These are phyloP conservation scores for Aphanomyces stellatus DNA, from an alignment of 352 stramenopile genomes.

Conservation along the genomic window DNA sequence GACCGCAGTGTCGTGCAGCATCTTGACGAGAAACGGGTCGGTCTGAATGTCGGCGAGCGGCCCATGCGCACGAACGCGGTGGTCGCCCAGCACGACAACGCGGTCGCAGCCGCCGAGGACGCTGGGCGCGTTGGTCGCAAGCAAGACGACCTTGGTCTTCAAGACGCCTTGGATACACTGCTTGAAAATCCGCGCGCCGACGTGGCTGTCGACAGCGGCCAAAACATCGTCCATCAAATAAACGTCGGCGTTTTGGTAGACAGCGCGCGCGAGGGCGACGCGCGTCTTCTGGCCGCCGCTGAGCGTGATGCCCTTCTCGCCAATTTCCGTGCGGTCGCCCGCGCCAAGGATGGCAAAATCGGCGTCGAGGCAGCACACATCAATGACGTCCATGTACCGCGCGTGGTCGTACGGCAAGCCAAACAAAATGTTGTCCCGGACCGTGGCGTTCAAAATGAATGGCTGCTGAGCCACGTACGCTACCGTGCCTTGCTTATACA, in stretches of 20 bases:
- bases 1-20: neutral
- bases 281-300: conserved; percentile 51
- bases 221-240: conserved; percentile 20
- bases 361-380: conserved; percentile 38
- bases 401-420: conserved; percentile 36
- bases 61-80: conserved; percentile 16
- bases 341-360: conserved; percentile 44
- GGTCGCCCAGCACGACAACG: conserved; percentile 48
- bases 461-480: conserved; percentile 37
- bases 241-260: conserved; percentile 30
- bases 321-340: conserved; percentile 67
- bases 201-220: conserved; percentile 19
- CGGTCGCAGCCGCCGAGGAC: conserved; percentile 49
- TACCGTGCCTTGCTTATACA: neutral
- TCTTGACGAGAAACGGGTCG: neutral
- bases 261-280: conserved; percentile 46
- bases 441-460: conserved; percentile 67
- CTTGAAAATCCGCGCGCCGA: conserved; percentile 17
- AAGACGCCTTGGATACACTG: conserved; percentile 3
- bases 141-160: conserved; percentile 18
- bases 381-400: conserved; percentile 45
- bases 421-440: conserved; percentile 78
- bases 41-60: neutral
- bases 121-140: conserved; percentile 26
- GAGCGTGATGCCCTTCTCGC: conserved; percentile 37